Percentiles rank a stretch among this genome's conserved stretches.
Conservation (phyloP, 2,329 filamentous ascomycete genomes). For the Ophiostoma pallidulum region DNA sequence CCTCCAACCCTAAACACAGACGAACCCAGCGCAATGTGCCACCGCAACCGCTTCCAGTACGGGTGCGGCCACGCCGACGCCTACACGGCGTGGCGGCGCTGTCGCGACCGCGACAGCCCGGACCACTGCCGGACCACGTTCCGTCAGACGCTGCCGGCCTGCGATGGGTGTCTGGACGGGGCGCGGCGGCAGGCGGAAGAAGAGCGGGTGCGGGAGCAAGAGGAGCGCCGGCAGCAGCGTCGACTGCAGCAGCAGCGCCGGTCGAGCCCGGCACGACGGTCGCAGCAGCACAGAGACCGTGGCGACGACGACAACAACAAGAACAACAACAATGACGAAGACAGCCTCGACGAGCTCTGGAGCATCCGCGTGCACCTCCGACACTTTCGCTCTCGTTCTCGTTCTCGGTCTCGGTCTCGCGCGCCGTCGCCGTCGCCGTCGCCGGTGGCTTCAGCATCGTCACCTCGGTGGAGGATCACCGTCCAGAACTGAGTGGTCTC, state of each 20-base stretch:
- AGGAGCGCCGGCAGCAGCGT: background rate
- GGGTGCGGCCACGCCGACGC: constrained; percentile 3
- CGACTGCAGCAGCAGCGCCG: background rate
- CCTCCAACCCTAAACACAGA: background rate
- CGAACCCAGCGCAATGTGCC: background rate
- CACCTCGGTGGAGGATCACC: background rate
- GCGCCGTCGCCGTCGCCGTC: background rate
- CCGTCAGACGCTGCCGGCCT: background rate
- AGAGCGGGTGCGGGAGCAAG: background rate
- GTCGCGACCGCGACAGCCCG: background rate
- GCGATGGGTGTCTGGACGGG: background rate
- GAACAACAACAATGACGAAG: background rate
- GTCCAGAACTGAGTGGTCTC: background rate
- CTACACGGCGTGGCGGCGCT: background rate
- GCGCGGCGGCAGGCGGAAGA: background rate
- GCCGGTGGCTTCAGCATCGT: too few relatives aligned
- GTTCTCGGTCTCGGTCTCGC: too few relatives aligned
- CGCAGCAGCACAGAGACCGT: too few relatives aligned
- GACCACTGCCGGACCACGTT: background rate
- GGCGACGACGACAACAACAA: too few relatives aligned
- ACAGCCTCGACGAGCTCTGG: background rate
- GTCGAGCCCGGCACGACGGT: background rate
- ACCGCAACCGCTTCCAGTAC: background rate
- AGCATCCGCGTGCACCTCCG: background rate
- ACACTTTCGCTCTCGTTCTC: too few relatives aligned